Base-by-base conservation (phyloP, 139 green algal species). In the Chlorella sorokiniana region DNA sequence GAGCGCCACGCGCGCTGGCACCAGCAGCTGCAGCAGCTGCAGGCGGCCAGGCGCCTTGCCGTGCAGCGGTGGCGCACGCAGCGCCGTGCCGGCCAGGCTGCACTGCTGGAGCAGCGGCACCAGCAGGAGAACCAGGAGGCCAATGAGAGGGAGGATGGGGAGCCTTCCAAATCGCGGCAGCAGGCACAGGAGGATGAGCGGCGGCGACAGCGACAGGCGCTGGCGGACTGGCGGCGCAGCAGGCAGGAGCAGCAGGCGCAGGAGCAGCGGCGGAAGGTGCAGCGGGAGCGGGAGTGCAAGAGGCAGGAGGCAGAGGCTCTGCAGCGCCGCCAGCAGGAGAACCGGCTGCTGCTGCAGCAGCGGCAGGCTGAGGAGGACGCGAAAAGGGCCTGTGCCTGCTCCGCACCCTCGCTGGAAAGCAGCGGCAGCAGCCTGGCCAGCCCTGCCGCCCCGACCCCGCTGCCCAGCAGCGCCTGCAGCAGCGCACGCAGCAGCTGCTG, bases 401-500 rank as follows among this genome's bases (percentile, higher is more conserved):
- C 59, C 22, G 59, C 59, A 33, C 22, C 22, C 33, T 20, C 18
- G 2, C 29, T 22, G 7, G 71, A 76, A 48, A 42, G 45, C 45
- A 65, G 71, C 48, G 48, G 71, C 48, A 29, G 69, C 29, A 62
- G 69, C 69, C 18, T 45, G 18, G 31, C 1, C 41, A 20, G 41
- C 41, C 10, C 41, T 56, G 25, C 14, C 0, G 10, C 0, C 22
- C 11, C 1, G 75, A 81, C 40, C 40, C 41, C 14, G 40, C 48
- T n/a, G 37, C 76, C 0, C 38, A 16, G 42, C 76, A 72, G n/a
- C 76, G 76, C n/a, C 31, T 81, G 56, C 41, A 27, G 18, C 41
- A 73, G 27, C 76, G 76, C 76, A 81, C 62, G 20, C n/a, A 72
- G 16, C 76, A 81, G 76, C 76, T 81, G 61, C 61, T 81, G 41